phyloP scores from a whole-genome alignment of 495 filamentous ascomycete genomes.

The Evernia prunastri region DNA sequence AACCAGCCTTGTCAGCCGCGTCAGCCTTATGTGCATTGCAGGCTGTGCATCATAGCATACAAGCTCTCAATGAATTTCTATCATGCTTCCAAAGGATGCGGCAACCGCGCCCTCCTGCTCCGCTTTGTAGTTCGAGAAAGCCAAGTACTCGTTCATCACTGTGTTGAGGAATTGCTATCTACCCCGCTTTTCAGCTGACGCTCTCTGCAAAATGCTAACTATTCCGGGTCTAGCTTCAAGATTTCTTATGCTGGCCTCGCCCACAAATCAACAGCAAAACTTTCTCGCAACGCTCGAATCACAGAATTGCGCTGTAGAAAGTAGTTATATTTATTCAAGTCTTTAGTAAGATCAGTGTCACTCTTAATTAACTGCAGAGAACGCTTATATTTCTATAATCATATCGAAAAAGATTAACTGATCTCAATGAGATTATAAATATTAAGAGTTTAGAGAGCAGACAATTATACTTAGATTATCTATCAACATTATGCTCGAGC shows the following conservation, averaged over 20 bases:
- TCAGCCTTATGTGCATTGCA: neutral
- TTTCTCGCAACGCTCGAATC: no score
- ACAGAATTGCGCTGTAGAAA: no score
- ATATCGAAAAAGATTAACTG: no score
- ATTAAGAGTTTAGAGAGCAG: no score
- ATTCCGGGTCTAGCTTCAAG: neutral
- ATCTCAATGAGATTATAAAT: no score
- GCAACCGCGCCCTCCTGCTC: neutral
- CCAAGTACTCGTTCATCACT: neutral
- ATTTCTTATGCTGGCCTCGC: neutral
- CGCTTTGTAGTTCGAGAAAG: neutral
- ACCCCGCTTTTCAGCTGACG: neutral
- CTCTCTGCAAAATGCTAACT: neutral
- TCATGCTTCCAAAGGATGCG: neutral
- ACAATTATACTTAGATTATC: no score
- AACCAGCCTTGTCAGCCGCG: neutral
- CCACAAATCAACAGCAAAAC: neutral
- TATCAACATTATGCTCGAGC: no score
- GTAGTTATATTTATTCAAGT: no score
- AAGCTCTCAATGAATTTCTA: neutral
- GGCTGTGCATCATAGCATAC: neutral
- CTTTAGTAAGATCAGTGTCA: no score
- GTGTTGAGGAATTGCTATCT: neutral
- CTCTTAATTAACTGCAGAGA: no score
- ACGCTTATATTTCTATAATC: no score